Percentiles rank a stretch among this genome's conserved stretches.
Evolutionary conservation across 1,139 yeast species (phyloP).

Genomic region (Geotrichum phurueaensis): DNA sequence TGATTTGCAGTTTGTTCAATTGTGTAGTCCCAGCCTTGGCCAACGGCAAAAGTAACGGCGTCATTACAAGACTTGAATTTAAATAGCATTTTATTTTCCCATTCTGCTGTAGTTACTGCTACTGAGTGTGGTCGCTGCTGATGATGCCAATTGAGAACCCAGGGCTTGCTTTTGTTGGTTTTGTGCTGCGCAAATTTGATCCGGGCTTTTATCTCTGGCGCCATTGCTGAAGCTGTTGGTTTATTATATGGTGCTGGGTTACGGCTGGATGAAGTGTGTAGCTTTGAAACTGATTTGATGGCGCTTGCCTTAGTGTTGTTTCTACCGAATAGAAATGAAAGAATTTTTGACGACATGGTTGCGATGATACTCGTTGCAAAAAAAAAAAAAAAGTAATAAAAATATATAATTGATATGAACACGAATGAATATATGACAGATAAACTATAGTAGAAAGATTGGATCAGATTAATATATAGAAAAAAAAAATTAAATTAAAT

Average conservation of each 20-base stretch:
- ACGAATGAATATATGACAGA: background rate
- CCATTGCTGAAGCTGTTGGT: background rate
- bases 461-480: background rate
- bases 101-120: background rate
- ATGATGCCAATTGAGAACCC: background rate
- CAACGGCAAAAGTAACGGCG: slow-evolving; percentile 1
- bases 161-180: background rate
- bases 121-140: background rate
- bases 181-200: background rate
- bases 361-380: background rate
- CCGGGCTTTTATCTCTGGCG: background rate
- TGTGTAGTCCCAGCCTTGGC: slow-evolving; percentile 6
- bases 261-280: background rate
- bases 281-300: background rate
- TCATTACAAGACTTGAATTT: background rate
- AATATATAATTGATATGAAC: too few relatives aligned
- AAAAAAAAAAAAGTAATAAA: background rate
- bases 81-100: slow-evolving; percentile 17
- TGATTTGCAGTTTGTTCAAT: background rate
- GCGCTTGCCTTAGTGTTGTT: background rate
- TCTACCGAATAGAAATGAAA: background rate
- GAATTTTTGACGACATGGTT: background rate
- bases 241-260: background rate
- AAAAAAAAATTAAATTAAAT: background rate
- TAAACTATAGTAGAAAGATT: too few relatives aligned